Evolutionary conservation across 208 protist species (phyloP), one percentile per base, ranked within the genome.

Genomic region (Tetramitus jugosus): DNA sequence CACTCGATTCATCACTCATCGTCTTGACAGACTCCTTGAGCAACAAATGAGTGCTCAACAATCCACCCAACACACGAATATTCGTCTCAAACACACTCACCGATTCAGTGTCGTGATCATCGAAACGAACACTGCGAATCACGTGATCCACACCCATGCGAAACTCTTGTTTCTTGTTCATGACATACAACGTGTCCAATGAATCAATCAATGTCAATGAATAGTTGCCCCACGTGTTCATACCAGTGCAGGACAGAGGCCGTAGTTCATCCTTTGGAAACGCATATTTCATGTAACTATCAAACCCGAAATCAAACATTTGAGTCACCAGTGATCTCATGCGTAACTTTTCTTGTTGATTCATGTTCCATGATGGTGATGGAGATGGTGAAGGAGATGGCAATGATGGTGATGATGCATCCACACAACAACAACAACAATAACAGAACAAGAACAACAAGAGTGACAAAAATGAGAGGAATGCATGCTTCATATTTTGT

Each of bases 21-120:
- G 68, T 84, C 83, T 20, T 86, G 77, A 75, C 91, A 93, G 14
- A 33, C 7, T 7, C 42, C n/a, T n/a, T n/a, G n/a, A n/a, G 76
- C n/a, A 90, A 81, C 49, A 88, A 82, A 79, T 91, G 88, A 17
- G 87, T 80, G 0, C 84, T 84, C 10, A 93, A 80, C 6, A 95
- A 82, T 37, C 92, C 93, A 23, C 93, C 92, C 6, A 95, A 61
- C 0, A 91, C 81, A 40, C 91, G 82, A 74, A 94, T 94, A 67
- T 88, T 92, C 31, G 90, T 93, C 80, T 94, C 92, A 78, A 96
- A 96, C 13, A 92, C 89, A 4, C 89, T 93, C n/a, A n/a, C n/a
- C n/a, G n/a, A n/a, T 0, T 94, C 89, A 33, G 77, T 83, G 1
- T 86, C 43, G 77, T 96, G 81, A 35, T 92, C 79, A 37, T 80